Evolutionary conservation across 768 basidiomycete species (phyloP), one percentile per base, ranked within the genome.

Genomic region (Flagelloscypha sp.): DNA sequence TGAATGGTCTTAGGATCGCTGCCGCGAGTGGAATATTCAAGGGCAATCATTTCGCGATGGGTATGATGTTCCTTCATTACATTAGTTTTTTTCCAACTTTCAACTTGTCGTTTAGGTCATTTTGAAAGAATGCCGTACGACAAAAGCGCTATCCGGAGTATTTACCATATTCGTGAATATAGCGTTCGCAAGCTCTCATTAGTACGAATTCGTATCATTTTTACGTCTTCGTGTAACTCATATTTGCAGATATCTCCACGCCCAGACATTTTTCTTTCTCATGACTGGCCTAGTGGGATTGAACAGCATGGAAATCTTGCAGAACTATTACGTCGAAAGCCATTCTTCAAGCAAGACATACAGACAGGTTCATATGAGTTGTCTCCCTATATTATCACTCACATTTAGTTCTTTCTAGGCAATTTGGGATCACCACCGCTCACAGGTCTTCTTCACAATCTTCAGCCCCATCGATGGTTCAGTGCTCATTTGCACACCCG

Each of bases 11-110:
- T 15, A 72, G 88, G 6, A 85, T 99, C 28, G 79, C 84, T 13
- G 95, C 95, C 3, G 78, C 83, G 3, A 94, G 89, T 7, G 94
- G 95, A 16, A 98, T 97, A 33, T 95, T 79, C 65, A 90, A 90
- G 44, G 53, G 53, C 1, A 66, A 77, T 27, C 79, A 95, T 54
- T 97, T 85, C 48, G 57, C 55, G 33, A 64, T 61, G 55, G 94
- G 84, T 79, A 43, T 21, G 59, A 48, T 27, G 17, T 15, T 8
- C 20, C 24, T 2, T 19, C 16, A 13, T 15, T 12, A 7, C 30
- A 22, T 16, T 17, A 29, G 9, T 18, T 12, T 27, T 12, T 32
- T 35, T 30, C 31, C 33, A 9, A 28, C 7, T 19, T n/a, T 18
- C 25, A 17, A 17, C 12, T 22, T 4, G 23, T 22, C 12, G 18